Conservation (phyloP, 148 eudicot genomes). For the Pouteria glomerata region DNA sequence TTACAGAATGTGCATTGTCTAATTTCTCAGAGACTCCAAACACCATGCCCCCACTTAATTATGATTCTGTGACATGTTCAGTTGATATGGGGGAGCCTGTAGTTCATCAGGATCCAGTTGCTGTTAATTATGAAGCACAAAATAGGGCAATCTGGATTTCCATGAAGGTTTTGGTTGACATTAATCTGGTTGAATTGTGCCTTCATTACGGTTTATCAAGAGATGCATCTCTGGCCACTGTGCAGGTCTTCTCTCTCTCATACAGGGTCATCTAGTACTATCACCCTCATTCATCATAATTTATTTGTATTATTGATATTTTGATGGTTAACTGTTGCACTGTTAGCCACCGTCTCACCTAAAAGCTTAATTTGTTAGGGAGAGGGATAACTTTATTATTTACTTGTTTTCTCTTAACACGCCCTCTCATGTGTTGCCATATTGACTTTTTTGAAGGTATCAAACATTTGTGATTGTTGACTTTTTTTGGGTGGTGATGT, state of each 20-base stretch:
- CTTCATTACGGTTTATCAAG: constrained; percentile 69
- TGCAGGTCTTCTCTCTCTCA: constrained; percentile 50
- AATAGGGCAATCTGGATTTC: constrained; percentile 41
- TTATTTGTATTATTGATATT: neutral
- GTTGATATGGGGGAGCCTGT: constrained; percentile 32
- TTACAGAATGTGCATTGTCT: constrained; percentile 82
- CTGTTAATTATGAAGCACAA: constrained; percentile 34
- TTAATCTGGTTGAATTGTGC: constrained; percentile 71
- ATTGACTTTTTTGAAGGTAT: neutral
- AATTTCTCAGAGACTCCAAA: constrained; percentile 82
- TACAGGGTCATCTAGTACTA: neutral
- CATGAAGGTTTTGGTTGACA: constrained; percentile 63
- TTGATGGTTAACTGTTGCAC: neutral
- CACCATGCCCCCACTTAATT: constrained; percentile 45
- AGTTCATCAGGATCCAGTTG: constrained; percentile 30
- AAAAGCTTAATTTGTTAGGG: too few species aligned
- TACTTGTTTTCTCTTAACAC: too few species aligned
- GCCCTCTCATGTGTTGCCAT: too few species aligned
- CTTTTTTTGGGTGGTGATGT: too few species aligned
- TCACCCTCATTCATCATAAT: too few species aligned
- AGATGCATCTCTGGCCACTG: constrained; percentile 73
- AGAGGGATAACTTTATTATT: too few species aligned
- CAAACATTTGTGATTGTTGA: too few species aligned
- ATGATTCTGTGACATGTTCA: constrained; percentile 27
- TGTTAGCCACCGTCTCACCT: too few species aligned